Conservation (phyloP, 768 basidiomycete genomes). For the Russula vinacea region DNA sequence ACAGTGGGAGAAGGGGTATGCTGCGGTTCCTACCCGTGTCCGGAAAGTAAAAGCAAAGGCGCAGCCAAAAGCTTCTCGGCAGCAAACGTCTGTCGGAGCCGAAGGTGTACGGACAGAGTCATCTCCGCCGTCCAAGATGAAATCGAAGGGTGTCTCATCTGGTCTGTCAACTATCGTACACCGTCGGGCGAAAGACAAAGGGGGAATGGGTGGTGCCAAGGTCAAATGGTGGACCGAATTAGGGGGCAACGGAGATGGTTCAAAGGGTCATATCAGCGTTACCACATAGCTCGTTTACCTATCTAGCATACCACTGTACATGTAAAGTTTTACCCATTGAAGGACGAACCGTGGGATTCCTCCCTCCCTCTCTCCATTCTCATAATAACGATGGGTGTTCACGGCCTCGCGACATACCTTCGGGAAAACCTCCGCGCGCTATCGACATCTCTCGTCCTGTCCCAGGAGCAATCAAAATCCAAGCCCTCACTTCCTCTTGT, state of each 20-base stretch:
- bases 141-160: constrained; percentile 25
- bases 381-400: constrained; percentile 47
- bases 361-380: not conserved
- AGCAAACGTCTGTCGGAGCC: not conserved
- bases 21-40: constrained; percentile 17
- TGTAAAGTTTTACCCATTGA: not conserved
- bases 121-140: not conserved
- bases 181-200: constrained; percentile 9
- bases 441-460: constrained; percentile 40
- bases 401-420: constrained; percentile 52
- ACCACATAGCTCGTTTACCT: not conserved
- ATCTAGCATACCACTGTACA: not conserved
- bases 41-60: constrained; percentile 12
- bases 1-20: constrained; percentile 61
- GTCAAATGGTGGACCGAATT: constrained; percentile 25
- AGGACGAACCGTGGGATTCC: not conserved
- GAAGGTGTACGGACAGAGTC: not conserved
- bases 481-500: constrained; percentile 48
- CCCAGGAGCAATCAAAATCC: constrained; percentile 16
- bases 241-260: constrained; percentile 4
- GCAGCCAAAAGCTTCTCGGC: not conserved
- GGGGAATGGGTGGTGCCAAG: constrained; percentile 1
- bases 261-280: constrained; percentile 16
- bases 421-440: constrained; percentile 45
- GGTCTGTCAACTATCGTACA: constrained; percentile 26